Base-by-base conservation (phyloP, 768 basidiomycete species). In the Phylloporus rhodoxanthus region DNA sequence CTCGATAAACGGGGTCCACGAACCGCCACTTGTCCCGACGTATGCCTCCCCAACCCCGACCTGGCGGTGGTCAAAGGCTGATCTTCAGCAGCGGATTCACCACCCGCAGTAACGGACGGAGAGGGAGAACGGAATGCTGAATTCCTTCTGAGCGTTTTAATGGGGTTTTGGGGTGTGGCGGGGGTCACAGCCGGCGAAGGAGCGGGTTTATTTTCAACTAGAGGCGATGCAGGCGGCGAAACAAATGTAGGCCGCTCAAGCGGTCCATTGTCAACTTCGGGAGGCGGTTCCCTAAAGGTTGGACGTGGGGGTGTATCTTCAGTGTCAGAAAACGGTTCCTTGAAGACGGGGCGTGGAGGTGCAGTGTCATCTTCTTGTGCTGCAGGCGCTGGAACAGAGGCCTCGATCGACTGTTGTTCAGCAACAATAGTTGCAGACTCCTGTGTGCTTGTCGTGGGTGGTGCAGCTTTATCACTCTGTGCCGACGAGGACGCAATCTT, bases 271-370 rank as follows among this genome's bases (percentile, higher is more conserved):
- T 80, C 79, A 21, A 66, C 55, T 66, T 84, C 84, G 4, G 80
- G 79, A 21, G 80, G 78, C 8, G 83, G 84, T 47, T 82, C 81
- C 58, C 73, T 84, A 66, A 84, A 87, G 0, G 63, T 50, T 5
- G 82, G 83, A 29, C 70, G 70, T 4, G 65, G 54, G 15, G 69
- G 63, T 10, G 48, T 21, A 44, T 61, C 63, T 13, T 68, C 67
- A 7, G 37, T 48, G 45, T 68, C 68, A 5, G 80, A 78, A 28
- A 79, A 78, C 10, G 84, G 84, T 51, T 82, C 81, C 59, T 76
- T 84, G 67, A 85, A 87, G 1, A 60, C 45, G 0, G 82, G 83
- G 19, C 70, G 71, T 11, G 59, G 59, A 28, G 66, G 64, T 23
- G 14, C 32, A 41, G 26, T 39, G 8, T 54, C 51, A 25, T 59